Conservation (phyloP, 2,329 filamentous ascomycete genomes). For the Eutypella sp. region DNA sequence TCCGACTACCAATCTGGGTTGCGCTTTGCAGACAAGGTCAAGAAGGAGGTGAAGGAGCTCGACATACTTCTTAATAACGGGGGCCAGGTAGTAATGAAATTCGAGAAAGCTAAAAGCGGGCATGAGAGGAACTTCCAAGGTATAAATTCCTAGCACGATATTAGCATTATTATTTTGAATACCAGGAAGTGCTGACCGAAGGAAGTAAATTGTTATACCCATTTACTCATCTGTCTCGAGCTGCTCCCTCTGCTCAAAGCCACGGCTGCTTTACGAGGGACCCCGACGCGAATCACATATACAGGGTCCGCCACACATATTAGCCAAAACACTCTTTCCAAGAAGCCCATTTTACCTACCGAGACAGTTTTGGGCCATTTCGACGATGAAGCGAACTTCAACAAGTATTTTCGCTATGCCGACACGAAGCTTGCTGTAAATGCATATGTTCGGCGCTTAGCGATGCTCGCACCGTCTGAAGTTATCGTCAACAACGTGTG, state of each 20-base stretch:
- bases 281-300: conserved; percentile 3
- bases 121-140: conserved; percentile 6
- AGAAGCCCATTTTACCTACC: conserved; percentile 4
- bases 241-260: conserved; percentile 5
- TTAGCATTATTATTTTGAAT: not conserved
- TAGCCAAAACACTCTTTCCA: conserved; percentile 2
- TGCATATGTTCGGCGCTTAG: conserved; percentile 1
- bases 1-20: conserved; percentile 4
- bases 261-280: conserved; percentile 5
- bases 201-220: conserved; percentile 6
- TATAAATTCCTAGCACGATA: not conserved
- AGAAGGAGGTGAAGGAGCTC: conserved; percentile 4
- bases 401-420: conserved; percentile 1
- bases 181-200: conserved; percentile 1
- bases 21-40: conserved; percentile 3
- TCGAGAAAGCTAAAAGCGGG: conserved; percentile 2
- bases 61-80: conserved; percentile 8
- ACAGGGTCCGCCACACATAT: conserved; percentile 5
- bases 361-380: conserved; percentile 2
- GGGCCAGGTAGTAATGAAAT: conserved; percentile 2
- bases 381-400: conserved; percentile 4
- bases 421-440: conserved; percentile 5
- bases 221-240: conserved; percentile 4
- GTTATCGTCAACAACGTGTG: conserved; percentile 7
- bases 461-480: not conserved